Evolutionary conservation across 371 early-diverging fungal species (phyloP).

Genomic region (Saksenaea oblongispora): DNA sequence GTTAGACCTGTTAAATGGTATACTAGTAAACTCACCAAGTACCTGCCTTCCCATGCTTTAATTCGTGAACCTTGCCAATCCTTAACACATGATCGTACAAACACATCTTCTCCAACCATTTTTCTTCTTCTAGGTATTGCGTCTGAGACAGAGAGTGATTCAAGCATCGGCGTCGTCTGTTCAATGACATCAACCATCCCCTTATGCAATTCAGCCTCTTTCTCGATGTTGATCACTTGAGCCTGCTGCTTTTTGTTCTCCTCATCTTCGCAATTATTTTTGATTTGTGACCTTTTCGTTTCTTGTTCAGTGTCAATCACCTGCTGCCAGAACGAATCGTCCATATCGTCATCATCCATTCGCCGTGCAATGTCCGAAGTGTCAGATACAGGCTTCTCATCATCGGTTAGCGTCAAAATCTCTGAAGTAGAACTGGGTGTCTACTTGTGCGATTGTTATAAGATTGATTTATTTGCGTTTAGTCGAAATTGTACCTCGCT

Average conservation of each 20-base stretch:
- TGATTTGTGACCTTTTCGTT: neutral
- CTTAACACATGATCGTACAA: slow-evolving; percentile 52
- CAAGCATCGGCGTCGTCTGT: slow-evolving; percentile 9
- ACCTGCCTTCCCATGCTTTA: slow-evolving; percentile 60
- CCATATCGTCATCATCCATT: slow-evolving; percentile 3
- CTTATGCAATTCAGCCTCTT: neutral
- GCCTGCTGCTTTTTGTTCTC: neutral
- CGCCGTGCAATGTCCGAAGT: neutral
- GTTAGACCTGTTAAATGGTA: neutral
- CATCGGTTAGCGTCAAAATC: neutral
- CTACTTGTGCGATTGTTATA: neutral
- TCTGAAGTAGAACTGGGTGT: neutral
- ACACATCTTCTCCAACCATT: slow-evolving; percentile 52
- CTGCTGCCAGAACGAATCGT: neutral
- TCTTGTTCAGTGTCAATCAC: neutral
- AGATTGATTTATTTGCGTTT: neutral
- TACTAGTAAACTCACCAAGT: slow-evolving; percentile 25
- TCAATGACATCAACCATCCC: neutral
- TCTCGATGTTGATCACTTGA: neutral
- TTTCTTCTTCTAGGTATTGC: slow-evolving; percentile 15
- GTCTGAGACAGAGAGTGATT: slow-evolving; percentile 9
- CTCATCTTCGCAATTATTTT: neutral
- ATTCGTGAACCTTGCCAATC: slow-evolving; percentile 62
- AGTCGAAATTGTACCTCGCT: neutral
- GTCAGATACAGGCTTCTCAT: neutral